Conservation (phyloP, 352 stramenopile genomes). For the Phytopythium litorale region DNA sequence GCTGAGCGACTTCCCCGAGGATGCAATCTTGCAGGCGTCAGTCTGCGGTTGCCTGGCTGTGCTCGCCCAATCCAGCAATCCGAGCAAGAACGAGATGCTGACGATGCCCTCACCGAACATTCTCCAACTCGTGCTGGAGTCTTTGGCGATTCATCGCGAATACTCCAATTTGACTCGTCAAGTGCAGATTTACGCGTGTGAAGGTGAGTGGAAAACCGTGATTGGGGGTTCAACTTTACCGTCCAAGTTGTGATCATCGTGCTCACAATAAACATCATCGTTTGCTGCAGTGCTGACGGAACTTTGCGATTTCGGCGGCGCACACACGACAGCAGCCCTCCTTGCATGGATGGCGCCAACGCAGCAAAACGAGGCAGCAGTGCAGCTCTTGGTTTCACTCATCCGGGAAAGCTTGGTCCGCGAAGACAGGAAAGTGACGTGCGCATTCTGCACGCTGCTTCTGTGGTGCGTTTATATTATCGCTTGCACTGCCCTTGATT, state of each 20-base stretch:
- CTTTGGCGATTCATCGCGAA: conserved; percentile 50
- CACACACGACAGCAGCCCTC: conserved; percentile 27
- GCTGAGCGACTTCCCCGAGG: conserved; percentile 50
- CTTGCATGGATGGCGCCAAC: conserved; percentile 19
- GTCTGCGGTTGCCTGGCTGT: conserved; percentile 58
- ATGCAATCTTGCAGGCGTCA: conserved; percentile 67
- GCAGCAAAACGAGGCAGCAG: conserved; percentile 18
- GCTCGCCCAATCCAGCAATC: conserved; percentile 51
- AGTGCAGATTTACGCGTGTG: conserved; percentile 78
- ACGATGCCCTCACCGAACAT: conserved; percentile 33
- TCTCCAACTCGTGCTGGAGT: conserved; percentile 36
- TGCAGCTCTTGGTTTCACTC: conserved; percentile 45
- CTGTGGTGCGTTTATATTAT: conserved; percentile 45
- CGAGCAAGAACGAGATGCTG: conserved; percentile 60
- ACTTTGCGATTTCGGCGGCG: conserved; percentile 53
- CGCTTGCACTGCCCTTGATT: background rate
- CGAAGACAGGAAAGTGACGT: conserved; percentile 76
- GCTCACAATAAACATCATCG: background rate
- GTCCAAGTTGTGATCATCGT: background rate
- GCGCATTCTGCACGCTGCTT: conserved; percentile 53
- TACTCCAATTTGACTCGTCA: conserved; percentile 73
- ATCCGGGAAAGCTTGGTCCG: conserved; percentile 48
- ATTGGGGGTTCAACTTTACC: background rate
- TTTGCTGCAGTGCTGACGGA: conserved; percentile 45
- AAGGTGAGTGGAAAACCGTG: conserved; percentile 28